Evolutionary conservation across 257 asterid genomes (phyloP).

Genomic region (Solanum corneliomulleri): DNA sequence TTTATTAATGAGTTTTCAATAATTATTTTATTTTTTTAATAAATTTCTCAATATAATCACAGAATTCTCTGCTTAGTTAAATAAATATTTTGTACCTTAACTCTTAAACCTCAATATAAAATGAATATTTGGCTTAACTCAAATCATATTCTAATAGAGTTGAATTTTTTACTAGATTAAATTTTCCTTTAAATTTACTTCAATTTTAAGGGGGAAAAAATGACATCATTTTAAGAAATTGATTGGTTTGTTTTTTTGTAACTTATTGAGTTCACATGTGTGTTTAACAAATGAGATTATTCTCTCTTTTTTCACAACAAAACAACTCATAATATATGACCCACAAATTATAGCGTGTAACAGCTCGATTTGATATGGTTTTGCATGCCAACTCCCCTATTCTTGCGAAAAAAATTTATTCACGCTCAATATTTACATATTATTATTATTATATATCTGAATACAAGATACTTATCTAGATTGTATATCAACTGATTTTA

Average conservation of each 20-base stretch:
- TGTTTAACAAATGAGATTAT: slow-evolving; percentile 9
- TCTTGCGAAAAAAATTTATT: not conserved
- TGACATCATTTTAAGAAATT: not conserved
- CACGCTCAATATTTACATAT: not conserved
- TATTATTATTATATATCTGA: too few relatives aligned
- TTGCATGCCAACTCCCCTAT: slow-evolving; percentile 17
- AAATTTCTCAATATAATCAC: not conserved
- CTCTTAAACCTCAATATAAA: not conserved
- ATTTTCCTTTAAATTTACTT: not conserved
- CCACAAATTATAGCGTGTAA: slow-evolving; percentile 22
- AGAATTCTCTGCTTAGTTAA: not conserved
- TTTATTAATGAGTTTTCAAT: not conserved
- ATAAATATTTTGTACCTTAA: not conserved
- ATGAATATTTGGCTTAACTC: not conserved
- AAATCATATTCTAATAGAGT: not conserved
- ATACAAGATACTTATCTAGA: not conserved
- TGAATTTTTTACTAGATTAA: too few relatives aligned
- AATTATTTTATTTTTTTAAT: too few relatives aligned
- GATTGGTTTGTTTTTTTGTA: not conserved
- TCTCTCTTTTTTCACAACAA: slow-evolving; percentile 14
- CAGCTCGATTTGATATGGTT: slow-evolving; percentile 26
- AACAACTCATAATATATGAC: slow-evolving; percentile 19
- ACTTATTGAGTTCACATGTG: slow-evolving; percentile 20
- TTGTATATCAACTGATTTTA: not conserved
- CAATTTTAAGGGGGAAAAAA: not conserved